These are phyloP conservation scores for Botrytis tulipae DNA, from an alignment of 2,329 filamentous ascomycete genomes.

Conservation along the genomic window DNA sequence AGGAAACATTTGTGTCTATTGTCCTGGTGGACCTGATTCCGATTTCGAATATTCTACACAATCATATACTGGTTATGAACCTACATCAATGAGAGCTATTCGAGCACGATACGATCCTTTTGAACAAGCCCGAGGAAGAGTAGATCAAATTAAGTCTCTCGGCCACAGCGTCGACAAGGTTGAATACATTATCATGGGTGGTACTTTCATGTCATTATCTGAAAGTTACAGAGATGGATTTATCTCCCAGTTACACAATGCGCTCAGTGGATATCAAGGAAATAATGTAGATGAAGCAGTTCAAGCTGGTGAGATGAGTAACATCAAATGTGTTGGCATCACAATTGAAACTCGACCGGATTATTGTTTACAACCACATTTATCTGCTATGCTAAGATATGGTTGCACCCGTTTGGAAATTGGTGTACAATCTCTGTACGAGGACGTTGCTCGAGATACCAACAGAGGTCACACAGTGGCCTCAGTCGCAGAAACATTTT, in stretches of 20 bases:
- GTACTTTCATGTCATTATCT: conserved; percentile 96
- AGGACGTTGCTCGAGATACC: conserved; percentile 96
- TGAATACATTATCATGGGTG: conserved; percentile 99
- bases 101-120: conserved; percentile 96
- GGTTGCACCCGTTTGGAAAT: conserved; percentile 93
- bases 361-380: conserved; percentile 93
- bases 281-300: conserved; percentile 95
- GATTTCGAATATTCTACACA: conserved; percentile 99
- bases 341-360: conserved; percentile 97
- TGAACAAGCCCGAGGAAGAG: conserved; percentile 90
- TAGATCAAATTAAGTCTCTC: conserved; percentile 93
- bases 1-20: conserved; percentile 98
- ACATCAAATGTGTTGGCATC: conserved; percentile 95
- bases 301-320: conserved; percentile 91
- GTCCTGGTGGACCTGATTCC: conserved; percentile 92
- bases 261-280: conserved; percentile 92
- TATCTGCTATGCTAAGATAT: conserved; percentile 95
- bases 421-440: conserved; percentile 94
- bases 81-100: conserved; percentile 97
- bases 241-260: conserved; percentile 94
- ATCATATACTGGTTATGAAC: conserved; percentile 97
- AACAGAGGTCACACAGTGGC: conserved; percentile 96
- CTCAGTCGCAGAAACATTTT: conserved; percentile 93
- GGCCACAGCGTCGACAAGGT: conserved; percentile 99
- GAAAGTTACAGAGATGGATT: conserved; percentile 89